These are phyloP conservation scores for Aspergillus viridinutans DNA, from an alignment of 2,329 filamentous ascomycete species.

Conservation along the genomic window DNA sequence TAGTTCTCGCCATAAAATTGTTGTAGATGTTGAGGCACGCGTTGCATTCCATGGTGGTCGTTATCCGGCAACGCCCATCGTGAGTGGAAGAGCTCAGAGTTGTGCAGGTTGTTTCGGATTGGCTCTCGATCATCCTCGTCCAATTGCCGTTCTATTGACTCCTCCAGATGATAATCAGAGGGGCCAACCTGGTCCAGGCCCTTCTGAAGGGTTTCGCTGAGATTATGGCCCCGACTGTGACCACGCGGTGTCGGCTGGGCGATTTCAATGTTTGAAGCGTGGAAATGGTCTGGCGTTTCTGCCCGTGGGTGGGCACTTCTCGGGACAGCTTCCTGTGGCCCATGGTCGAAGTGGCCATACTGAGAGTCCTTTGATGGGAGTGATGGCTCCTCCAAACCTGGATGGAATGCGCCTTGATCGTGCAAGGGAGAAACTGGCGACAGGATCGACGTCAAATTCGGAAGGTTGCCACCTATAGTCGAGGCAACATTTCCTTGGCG, in stretches of 20 bases:
- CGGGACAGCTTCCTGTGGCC: constrained; percentile 20
- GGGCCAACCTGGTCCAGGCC: constrained; percentile 65
- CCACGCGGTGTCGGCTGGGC: constrained; percentile 58
- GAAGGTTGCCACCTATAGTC: constrained; percentile 44
- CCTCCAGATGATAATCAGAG: constrained; percentile 78
- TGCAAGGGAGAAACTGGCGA: constrained; percentile 64
- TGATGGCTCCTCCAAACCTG: constrained; percentile 21
- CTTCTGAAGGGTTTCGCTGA: constrained; percentile 72
- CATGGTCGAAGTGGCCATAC: constrained; percentile 24
- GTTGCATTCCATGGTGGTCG: constrained; percentile 21
- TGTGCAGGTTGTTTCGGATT: constrained; percentile 16
- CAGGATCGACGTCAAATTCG: constrained; percentile 47
- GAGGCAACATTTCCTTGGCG: constrained; percentile 54
- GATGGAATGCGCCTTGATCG: constrained; percentile 42
- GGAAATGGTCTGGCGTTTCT: constrained; percentile 38
- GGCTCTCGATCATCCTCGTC: constrained; percentile 63
- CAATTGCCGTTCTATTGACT: constrained; percentile 72
- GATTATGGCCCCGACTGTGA: constrained; percentile 59
- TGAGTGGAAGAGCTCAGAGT: constrained; percentile 29
- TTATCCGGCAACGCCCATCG: constrained; percentile 37
- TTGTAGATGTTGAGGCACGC: constrained; percentile 26
- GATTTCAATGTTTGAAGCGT: constrained; percentile 47
- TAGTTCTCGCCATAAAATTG: constrained; percentile 33
- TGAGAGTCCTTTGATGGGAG: constrained; percentile 21
- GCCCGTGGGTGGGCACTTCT: constrained; percentile 28